A percentile compares a stretch with the other conserved stretches of the same genome.
Evolutionary conservation across 345 rosid species (phyloP).

Genomic region (Ceriops tagal): DNA sequence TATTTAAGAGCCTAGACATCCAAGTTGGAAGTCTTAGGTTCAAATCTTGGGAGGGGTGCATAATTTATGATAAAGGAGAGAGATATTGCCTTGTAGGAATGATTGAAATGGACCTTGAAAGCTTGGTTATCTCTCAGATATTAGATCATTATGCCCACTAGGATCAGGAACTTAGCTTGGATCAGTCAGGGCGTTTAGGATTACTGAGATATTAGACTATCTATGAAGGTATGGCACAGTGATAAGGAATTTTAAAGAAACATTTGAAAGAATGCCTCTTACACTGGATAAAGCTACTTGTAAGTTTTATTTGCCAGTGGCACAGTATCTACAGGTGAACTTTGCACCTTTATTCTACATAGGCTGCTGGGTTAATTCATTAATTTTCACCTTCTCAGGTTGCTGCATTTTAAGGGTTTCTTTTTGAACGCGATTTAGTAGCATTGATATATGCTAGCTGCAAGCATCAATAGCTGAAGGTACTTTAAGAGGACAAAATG

Average conservation of each 20-base stretch:
- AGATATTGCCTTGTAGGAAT: not conserved
- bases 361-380: not conserved
- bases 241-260: not conserved
- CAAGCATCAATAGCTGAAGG: no score
- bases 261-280: not conserved
- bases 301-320: not conserved
- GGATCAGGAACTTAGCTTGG: not conserved
- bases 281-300: not conserved
- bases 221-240: not conserved
- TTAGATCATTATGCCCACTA: not conserved
- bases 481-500: no score
- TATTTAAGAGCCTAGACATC: no score
- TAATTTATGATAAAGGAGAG: no score
- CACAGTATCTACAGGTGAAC: not conserved
- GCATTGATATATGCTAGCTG: no score
- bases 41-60: no score
- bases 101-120: not conserved
- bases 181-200: not conserved
- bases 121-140: not conserved
- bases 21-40: no score
- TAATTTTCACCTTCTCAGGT: not conserved
- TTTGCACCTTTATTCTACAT: not conserved
- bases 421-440: no score
- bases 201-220: not conserved
- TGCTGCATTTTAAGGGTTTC: no score